Percentiles rank a stretch among this genome's conserved stretches.
These are phyloP conservation scores for Neonectria hederae DNA, from an alignment of 2,329 filamentous ascomycete species.

Conservation along the genomic window DNA sequence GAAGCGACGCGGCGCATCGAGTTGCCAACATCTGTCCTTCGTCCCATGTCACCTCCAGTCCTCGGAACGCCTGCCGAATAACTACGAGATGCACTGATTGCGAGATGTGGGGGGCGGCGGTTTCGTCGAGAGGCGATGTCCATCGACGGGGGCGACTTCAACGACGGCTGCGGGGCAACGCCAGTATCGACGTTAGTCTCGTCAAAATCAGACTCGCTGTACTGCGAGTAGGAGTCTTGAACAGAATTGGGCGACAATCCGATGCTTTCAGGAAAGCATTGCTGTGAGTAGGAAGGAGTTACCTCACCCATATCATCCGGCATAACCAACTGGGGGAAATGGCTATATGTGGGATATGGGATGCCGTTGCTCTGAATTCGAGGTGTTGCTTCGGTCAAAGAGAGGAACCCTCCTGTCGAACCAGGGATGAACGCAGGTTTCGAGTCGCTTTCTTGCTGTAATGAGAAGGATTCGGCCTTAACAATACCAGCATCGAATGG, in stretches of 20 bases:
- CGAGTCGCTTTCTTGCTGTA: constrained; percentile 3
- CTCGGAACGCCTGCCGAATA: constrained; percentile 55
- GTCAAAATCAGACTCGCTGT: constrained; percentile 29
- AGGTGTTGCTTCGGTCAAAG: constrained; percentile 21
- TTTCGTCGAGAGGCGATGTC: constrained; percentile 65
- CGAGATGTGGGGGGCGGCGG: constrained; percentile 56
- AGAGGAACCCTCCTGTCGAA: constrained; percentile 15
- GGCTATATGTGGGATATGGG: constrained; percentile 19
- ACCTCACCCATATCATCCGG: constrained; percentile 35
- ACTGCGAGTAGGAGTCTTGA: constrained; percentile 32
- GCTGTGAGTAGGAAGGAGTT: constrained; percentile 36
- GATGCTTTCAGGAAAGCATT: constrained; percentile 30
- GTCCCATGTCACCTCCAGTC: constrained; percentile 58
- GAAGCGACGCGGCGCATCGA: constrained; percentile 66
- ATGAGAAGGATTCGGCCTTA: constrained; percentile 13
- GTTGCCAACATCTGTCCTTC: constrained; percentile 55
- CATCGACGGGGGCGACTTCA: constrained; percentile 60
- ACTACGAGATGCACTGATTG: constrained; percentile 56
- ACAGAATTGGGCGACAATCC: constrained; percentile 31
- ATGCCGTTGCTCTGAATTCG: background rate
- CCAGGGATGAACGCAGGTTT: constrained; percentile 1
- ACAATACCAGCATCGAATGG: constrained; percentile 12
- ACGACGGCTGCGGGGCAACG: constrained; percentile 32
- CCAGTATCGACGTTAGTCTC: constrained; percentile 29
- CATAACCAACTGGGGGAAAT: constrained; percentile 40